Base-by-base conservation (phyloP, 2,329 filamentous ascomycete genomes). In the Trichoderma gracile region DNA sequence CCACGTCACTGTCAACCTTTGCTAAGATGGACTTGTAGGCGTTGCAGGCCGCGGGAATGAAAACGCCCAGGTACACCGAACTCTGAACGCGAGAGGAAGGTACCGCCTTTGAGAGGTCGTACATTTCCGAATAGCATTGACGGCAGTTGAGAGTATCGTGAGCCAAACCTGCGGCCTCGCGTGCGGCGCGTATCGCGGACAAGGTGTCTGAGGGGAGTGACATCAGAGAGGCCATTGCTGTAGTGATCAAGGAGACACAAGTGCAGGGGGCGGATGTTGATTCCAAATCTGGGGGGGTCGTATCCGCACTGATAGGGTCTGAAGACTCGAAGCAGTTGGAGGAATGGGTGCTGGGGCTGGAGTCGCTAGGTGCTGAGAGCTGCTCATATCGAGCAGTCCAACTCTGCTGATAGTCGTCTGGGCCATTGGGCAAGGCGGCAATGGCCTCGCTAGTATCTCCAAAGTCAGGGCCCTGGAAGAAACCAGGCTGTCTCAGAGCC, bases 1-100 rank as follows among this genome's bases (percentile, higher is more conserved):
- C 74, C 0, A 80, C 75, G 69, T 86, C 82, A n/a, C 71, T 71
- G 67, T 88, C 85, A 8, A 88, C 77, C 75, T 85, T 79, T 55
- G 75, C 73, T 14, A 88, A 76, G 53, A 89, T 83, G 30, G 74
- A 76, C 62, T 78, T 79, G 76, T 88, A 88, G 8, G 83, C 82
- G 71, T 86, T 82, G 60, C 82, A 84, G 50, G 85, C 80, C 9
- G 83, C 82, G 1, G 85, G 84, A 3, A 88, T 75, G 33, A 88
- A 78, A 2, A 84, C 81, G 7, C 80, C 83, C 4, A 88, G 76
- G 59, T 86, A 78, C 84, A 87, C 87, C 56, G 82, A 77, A 70
- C 80, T 86, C 71, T 88, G 86, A 66, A 85, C 83, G 33, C 78
- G 69, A 58, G 83, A 80, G 57, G 86, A 79, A 23, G 80, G 77